phyloP scores from a whole-genome alignment of 2,329 filamentous ascomycete species.

The Pseudomassariella vexata region DNA sequence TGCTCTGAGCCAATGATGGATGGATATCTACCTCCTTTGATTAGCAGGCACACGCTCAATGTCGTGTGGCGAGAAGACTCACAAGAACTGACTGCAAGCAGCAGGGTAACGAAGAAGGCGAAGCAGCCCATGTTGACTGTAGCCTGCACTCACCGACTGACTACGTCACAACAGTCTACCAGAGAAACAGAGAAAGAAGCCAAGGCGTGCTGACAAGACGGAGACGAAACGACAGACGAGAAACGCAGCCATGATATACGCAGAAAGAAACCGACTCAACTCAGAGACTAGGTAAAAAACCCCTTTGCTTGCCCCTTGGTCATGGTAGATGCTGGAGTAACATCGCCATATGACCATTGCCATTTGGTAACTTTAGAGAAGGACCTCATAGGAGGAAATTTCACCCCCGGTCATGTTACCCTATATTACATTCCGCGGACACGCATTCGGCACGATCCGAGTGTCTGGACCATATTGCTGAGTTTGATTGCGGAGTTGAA shows the following conservation, averaged over 20 bases:
- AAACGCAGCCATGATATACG: no score
- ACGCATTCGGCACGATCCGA: conserved; percentile 5
- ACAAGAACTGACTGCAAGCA: conserved; percentile 5
- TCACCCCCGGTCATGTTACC: no score
- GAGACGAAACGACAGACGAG: no score
- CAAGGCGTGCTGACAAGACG: background rate
- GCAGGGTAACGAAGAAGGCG: background rate
- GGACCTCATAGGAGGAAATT: conserved; percentile 7
- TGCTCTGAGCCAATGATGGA: conserved; percentile 6
- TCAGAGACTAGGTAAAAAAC: no score
- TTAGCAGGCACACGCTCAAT: background rate
- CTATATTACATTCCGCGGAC: no score
- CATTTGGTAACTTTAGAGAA: conserved; percentile 1
- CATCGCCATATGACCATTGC: no score
- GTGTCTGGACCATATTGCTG: conserved; percentile 1
- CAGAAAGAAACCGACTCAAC: no score
- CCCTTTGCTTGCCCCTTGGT: no score
- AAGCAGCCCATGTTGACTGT: conserved; percentile 2
- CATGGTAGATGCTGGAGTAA: no score
- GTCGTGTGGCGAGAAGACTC: background rate
- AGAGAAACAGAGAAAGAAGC: background rate
- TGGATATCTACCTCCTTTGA: conserved; percentile 5
- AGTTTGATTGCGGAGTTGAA: conserved; percentile 5
- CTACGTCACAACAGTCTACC: no score
- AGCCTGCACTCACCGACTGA: no score